Base-by-base conservation (phyloP, 2,329 filamentous ascomycete species). In the Elsinoe fawcettii region DNA sequence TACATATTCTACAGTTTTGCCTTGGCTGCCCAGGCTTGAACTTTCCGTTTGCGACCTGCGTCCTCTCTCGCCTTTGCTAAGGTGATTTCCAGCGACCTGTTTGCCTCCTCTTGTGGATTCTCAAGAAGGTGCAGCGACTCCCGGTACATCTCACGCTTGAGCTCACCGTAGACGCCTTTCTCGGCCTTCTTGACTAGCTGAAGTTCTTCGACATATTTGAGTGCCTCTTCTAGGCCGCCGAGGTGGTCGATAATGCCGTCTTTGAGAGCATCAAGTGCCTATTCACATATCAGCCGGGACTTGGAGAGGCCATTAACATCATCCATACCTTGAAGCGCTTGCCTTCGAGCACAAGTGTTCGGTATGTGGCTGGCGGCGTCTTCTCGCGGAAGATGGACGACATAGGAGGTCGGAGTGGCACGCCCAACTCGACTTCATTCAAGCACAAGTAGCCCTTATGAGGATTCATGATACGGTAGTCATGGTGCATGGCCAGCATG, bases 351-450 rank as follows among this genome's bases (percentile, higher is more conserved):
- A 89, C 80, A 61, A 92, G 73, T 41, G 75, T 74, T 34, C 86
- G 78, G 67, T 85, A 87, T 0, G 78, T 76, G 1, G 66, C 59
- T 1, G 77, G 70, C 0, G 77, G 64, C 2, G 85, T 69, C 71
- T 92, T 93, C 63, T 84, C 74, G 12, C 87, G 78, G 74, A 93
- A 92, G 61, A 93, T 81, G 51, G 77, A 76, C 56, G 80, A 80
- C 87, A 95, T 90, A 59, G 87, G 78, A 2, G 87, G 79, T 62
- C 84, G 80, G 34, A 93, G 79, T n/a, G 85, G 81, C 1, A 85
- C 85, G 54, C 88, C 88, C 60, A 93, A 86, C 63, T 90, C 84
- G 12, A 93, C 77, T 73, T 93, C 88, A 70, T 92, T 92, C 63
- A 93, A 74, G 71, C 88, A 92, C 37, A 88, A 70, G 71, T 83